phyloP scores from a whole-genome alignment of 805 yeast genomes.

The Saccharomyces mikatae region DNA sequence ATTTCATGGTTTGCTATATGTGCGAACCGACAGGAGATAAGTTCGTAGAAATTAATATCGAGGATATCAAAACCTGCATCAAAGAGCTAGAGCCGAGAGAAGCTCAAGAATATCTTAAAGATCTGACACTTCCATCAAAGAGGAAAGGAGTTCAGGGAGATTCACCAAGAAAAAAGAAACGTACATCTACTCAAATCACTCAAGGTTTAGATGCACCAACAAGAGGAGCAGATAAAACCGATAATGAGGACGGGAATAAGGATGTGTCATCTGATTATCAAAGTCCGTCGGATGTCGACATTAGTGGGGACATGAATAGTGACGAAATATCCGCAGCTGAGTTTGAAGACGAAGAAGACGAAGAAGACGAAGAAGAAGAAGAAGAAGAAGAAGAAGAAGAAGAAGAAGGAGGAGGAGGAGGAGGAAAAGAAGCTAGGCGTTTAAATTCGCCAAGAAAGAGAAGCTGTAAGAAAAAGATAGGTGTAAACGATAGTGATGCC shows the following conservation, averaged over 20 bases:
- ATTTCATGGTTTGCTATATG: conserved; percentile 12
- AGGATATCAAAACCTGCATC: conserved; percentile 3
- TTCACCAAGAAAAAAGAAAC: not conserved
- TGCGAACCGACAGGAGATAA: conserved; percentile 13
- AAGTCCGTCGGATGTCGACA: conserved; percentile 3
- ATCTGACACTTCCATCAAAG: conserved; percentile 5
- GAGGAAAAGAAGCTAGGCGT: not conserved
- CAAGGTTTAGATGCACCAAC: conserved; percentile 1
- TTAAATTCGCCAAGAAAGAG: conserved; percentile 3
- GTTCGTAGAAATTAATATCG: conserved; percentile 10
- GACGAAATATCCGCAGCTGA: not conserved
- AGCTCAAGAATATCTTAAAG: conserved; percentile 14
- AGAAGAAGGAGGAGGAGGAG: not conserved
- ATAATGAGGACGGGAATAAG: not conserved
- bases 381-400: conserved; percentile 11
- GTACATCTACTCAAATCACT: not conserved
- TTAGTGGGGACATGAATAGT: conserved; percentile 1
- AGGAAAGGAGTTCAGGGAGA: not conserved
- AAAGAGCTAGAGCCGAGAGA: conserved; percentile 8
- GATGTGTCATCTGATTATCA: not conserved
- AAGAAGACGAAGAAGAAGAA: conserved; percentile 4
- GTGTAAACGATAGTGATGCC: not conserved
- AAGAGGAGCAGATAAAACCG: conserved; percentile 3
- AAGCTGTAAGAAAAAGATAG: conserved; percentile 1
- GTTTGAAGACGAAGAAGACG: conserved; percentile 3